Evolutionary conservation across 352 stramenopile genomes (phyloP).

Genomic region (Globisporangium sylvaticum): DNA sequence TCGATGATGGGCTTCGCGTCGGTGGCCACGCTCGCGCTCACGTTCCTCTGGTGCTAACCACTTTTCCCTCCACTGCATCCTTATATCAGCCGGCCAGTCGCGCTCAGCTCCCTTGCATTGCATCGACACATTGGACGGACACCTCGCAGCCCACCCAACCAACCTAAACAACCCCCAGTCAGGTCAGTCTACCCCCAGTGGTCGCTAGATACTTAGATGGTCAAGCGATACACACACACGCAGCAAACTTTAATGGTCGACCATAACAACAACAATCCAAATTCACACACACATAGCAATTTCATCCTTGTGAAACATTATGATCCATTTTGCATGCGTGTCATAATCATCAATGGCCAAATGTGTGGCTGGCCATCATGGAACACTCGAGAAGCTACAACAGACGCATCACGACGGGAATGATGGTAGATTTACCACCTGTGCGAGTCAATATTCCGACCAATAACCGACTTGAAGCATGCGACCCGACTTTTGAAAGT

Average conservation of each 20-base stretch:
- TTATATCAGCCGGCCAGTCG: slow-evolving; percentile 4
- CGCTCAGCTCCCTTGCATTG: neutral
- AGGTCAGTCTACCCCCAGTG: neutral
- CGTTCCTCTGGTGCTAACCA: slow-evolving; percentile 8
- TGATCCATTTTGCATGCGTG: neutral
- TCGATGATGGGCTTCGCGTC: neutral
- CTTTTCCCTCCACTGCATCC: neutral
- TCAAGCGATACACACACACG: neutral
- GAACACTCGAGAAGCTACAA: slow-evolving; percentile 9
- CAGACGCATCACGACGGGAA: neutral
- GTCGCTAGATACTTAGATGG: neutral
- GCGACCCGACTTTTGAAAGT: neutral
- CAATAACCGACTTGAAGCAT: neutral
- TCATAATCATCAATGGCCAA: neutral
- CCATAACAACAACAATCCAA: neutral
- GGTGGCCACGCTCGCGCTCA: slow-evolving; percentile 3
- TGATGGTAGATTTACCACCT: neutral
- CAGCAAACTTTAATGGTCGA: slow-evolving; percentile 4
- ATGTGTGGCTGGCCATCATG: neutral
- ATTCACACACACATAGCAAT: neutral
- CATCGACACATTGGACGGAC: neutral
- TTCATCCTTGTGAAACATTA: no score
- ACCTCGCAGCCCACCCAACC: neutral
- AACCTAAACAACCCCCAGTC: neutral
- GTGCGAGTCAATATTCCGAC: neutral